phyloP scores from a whole-genome alignment of 2,329 filamentous ascomycete species.

The Ustilaginoidea virens region DNA sequence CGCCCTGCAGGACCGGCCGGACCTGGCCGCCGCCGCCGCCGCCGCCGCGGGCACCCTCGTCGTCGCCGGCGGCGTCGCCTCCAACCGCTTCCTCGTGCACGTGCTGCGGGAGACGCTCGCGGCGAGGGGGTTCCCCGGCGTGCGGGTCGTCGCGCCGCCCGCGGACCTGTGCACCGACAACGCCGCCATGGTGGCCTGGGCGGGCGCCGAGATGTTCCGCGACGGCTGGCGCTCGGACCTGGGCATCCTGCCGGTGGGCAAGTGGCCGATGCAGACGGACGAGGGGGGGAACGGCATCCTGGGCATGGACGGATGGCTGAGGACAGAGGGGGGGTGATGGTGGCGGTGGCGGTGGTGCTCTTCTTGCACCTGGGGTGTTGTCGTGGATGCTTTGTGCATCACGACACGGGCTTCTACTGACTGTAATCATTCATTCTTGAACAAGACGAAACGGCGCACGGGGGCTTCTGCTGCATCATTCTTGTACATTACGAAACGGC shows the following conservation, averaged over 20 bases:
- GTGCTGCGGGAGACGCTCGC: constrained; percentile 44
- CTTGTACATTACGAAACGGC: no score
- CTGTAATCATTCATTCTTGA: no score
- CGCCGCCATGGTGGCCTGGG: constrained; percentile 94
- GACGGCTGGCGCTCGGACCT: constrained; percentile 54
- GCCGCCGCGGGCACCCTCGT: constrained; percentile 43
- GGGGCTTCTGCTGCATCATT: no score
- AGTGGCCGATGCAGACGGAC: constrained; percentile 60
- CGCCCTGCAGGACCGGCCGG: constrained; percentile 32
- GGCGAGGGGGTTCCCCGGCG: constrained; percentile 44
- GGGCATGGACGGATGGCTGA: constrained; percentile 35
- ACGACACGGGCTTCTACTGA: no score
- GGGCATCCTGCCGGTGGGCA: constrained; percentile 41
- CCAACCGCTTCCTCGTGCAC: constrained; percentile 63
- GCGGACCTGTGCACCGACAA: constrained; percentile 77
- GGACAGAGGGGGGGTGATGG: no score
- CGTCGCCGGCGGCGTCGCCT: constrained; percentile 79
- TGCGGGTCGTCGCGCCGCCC: constrained; percentile 62
- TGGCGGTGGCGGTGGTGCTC: no score
- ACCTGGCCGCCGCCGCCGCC: constrained; percentile 21
- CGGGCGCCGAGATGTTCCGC: constrained; percentile 82
- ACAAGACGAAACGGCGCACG: no score
- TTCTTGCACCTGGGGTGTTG: no score
- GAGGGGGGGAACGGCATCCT: constrained; percentile 38
- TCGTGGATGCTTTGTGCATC: no score